Base-by-base conservation (phyloP, 371 early-diverging fungal species). In the Homolaphlyctis polyrhiza region DNA sequence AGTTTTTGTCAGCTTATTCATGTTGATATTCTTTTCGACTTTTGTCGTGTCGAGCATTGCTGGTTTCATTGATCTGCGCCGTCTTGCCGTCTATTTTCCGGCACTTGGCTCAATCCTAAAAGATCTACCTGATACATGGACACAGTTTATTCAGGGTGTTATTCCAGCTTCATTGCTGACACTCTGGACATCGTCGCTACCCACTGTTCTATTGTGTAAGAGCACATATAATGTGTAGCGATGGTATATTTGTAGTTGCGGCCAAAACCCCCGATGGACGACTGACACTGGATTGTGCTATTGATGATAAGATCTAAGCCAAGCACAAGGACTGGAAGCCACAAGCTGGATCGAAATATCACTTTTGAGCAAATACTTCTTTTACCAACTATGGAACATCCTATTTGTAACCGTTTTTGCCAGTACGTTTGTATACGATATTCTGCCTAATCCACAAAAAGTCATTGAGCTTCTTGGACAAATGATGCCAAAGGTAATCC, bases 371-470 rank as follows among this genome's bases (percentile, higher is more conserved):
- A 91, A 92, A 69, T 91, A 93, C 74, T 95, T 91, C 71, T 87
- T 89, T 59, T 95, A 94, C 65, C 83, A 88, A 57, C 71, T 95
- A 32, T 87, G 91, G 78, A 97, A 94, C 73, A 88, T 95, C 8
- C 71, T 97, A 43, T 75, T 97, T 57, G 85, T 94, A 14, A 90
- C 92, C 71, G 88, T 90, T 5, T 77, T 93, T 11, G 89, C 91
- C 3, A 83, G 86, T 35, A 89, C 93, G 49, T 77, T 89, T 18
- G 62, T 92, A 49, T 76, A 83, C 36, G 87, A 91, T 33, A 86
- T 90, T 3, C 70, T 88, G 55, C 80, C 85, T 32, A 80, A 82
- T 51, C 88, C 91, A 0, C 83, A 80, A 1, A 80, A 84, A 29
- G 79, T 91, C 35, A 80, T 90, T 61, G 83, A 88, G 57, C 81